Conservation (phyloP, 441 rosid species). For the Populus tomentosa region DNA sequence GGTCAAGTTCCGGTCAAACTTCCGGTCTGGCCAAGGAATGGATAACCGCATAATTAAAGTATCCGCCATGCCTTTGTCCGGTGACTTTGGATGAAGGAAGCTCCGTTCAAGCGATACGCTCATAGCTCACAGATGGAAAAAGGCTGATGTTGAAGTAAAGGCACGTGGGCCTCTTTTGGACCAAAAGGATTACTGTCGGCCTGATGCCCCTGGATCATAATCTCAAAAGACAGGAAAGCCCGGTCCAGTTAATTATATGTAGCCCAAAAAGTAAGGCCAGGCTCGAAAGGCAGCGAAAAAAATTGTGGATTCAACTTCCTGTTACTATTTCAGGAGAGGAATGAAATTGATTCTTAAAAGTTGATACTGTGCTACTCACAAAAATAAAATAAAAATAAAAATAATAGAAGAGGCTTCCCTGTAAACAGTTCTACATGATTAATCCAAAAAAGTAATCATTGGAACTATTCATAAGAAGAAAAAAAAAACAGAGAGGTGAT, state of each 20-base stretch:
- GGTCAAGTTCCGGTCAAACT: neutral
- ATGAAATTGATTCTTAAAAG: neutral
- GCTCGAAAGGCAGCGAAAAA: neutral
- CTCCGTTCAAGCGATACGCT: neutral
- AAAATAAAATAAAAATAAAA: too few species aligned
- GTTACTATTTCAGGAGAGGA: neutral
- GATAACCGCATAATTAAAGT: neutral
- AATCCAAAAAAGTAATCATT: too few species aligned
- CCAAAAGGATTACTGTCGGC: too few species aligned
- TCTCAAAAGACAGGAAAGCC: too few species aligned
- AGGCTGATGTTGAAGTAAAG: neutral
- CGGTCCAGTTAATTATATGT: neutral
- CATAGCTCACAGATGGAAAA: too few species aligned
- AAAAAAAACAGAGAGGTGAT: too few species aligned
- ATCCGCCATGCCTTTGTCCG: neutral
- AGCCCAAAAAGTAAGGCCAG: neutral
- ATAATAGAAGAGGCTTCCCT: too few species aligned
- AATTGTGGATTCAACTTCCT: neutral
- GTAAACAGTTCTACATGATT: too few species aligned
- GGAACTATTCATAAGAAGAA: neutral
- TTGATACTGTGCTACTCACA: neutral
- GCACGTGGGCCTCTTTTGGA: neutral
- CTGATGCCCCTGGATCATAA: too few species aligned
- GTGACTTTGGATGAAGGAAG: neutral
- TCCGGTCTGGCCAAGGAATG: neutral